Percentiles rank a stretch among this genome's conserved stretches.
Evolutionary conservation across 495 filamentous ascomycete genomes (phyloP).

Genomic region (Pseudevernia furfuracea): DNA sequence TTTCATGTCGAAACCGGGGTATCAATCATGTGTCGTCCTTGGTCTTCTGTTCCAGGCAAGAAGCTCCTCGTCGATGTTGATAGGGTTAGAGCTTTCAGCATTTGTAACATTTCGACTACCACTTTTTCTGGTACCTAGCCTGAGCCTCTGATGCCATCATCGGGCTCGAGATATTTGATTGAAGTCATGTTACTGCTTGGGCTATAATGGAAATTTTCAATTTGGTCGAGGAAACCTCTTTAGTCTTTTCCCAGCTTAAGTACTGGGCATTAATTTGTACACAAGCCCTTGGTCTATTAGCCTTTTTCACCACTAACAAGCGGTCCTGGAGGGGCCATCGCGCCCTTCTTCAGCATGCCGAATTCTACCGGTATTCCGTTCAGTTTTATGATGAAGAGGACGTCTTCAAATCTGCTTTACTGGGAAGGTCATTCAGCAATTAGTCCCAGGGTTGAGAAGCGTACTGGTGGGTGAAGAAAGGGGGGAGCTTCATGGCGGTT

Average conservation of each 20-base stretch:
- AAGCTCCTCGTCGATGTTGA: too few relatives aligned
- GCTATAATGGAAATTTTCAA: neutral
- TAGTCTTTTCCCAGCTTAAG: too few relatives aligned
- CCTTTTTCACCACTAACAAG: neutral
- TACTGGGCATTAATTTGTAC: too few relatives aligned
- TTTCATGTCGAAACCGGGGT: too few relatives aligned
- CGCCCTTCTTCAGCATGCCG: neutral
- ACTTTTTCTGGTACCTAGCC: too few relatives aligned
- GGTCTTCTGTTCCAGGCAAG: too few relatives aligned
- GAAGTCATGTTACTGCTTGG: neutral
- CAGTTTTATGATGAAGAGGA: neutral
- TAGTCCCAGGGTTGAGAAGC: neutral
- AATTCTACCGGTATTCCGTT: neutral
- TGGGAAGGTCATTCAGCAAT: neutral
- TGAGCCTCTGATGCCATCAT: too few relatives aligned
- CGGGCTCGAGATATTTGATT: too few relatives aligned
- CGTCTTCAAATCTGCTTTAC: neutral
- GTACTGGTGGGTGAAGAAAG: neutral
- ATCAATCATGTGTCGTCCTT: too few relatives aligned
- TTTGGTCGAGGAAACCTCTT: neutral
- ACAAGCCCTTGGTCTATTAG: neutral
- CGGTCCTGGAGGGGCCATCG: neutral
- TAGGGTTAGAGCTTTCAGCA: too few relatives aligned
- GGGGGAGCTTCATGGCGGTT: neutral
- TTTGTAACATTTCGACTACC: too few relatives aligned